Evolutionary conservation across 1,139 yeast genomes (phyloP), one percentile per base, ranked within the genome.

Genomic region (Hansenula sp.): DNA sequence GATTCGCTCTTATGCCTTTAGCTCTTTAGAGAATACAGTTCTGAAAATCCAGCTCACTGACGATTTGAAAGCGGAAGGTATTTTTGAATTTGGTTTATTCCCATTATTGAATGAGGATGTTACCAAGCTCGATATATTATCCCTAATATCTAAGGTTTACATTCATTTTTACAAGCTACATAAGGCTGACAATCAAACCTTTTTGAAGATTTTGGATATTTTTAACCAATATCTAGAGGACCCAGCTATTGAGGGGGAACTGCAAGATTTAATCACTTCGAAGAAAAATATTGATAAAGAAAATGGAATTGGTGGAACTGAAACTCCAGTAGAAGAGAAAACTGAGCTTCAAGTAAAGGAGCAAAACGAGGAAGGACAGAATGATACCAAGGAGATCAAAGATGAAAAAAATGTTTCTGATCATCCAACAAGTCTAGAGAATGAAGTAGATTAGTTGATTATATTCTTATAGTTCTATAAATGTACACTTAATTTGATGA

Each of bases 71-170:
- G 71, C 79, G 0, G 71, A 69, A 35, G 82, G 81, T 6, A 66
- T 87, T 2, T 81, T 90, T 52, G 90, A 84, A 38, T 74, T 74
- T 40, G 93, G 91, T 1, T 70, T 91, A 34, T 76, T 89, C 60
- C 93, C 96, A 11, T 69, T 91, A 36, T 68, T 90, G 40, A 74
- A 80, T 21, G 86, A 82, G 51, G 37, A 86, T 80, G 72, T 72
- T 45, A 84, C 90, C 0, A 84, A 86, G 47, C 67, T 74, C 40
- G 90, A 84, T 49, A 79, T 85, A 1, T 72, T 93, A 43, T 72
- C 81, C 12, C 63, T 88, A 40, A 70, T 84, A 13, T 81, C 95
- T 48, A 86, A 85, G 58, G 79, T 84, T 3, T 87, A 87, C 57
- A 65, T 91, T 51, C 83, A 82, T 43, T 80, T 77, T 53, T 70